Conservation (phyloP, 495 filamentous ascomycete species). For the Polyplosphaeria fusca region DNA sequence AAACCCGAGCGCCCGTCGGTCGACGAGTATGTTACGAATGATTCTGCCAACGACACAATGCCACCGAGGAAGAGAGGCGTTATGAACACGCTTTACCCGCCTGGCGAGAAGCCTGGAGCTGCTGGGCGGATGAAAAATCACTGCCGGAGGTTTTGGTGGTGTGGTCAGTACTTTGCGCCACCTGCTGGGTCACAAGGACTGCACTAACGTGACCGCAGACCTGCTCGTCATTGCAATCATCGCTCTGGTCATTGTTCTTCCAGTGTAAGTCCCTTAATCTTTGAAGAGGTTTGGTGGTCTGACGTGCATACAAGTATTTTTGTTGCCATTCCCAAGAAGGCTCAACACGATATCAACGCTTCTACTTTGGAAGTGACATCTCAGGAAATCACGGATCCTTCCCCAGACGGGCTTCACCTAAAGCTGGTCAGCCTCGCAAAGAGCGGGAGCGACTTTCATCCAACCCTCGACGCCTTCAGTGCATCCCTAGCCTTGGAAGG, state of each 20-base stretch:
- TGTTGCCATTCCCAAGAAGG: constrained; percentile 69
- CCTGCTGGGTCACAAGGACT: not conserved
- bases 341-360: constrained; percentile 63
- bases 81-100: constrained; percentile 27
- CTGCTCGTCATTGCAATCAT: constrained; percentile 53
- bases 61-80: constrained; percentile 22
- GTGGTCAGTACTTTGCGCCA: constrained; percentile 23
- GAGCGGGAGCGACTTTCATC: constrained; percentile 50
- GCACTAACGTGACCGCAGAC: constrained; percentile 44
- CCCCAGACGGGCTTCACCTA: constrained; percentile 56
- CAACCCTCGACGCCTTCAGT: constrained; percentile 55
- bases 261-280: constrained; percentile 60
- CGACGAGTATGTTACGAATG: not conserved
- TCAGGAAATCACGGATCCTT: constrained; percentile 59
- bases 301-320: constrained; percentile 69
- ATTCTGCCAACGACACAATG: not conserved
- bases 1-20: constrained; percentile 10
- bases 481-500: constrained; percentile 52
- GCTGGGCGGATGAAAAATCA: constrained; percentile 45
- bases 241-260: constrained; percentile 59
- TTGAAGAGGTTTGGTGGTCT: no score
- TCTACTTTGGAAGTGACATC: constrained; percentile 59
- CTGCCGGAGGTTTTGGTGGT: constrained; percentile 69
- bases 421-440: constrained; percentile 50
- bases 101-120: constrained; percentile 40